Base-by-base conservation (phyloP, 192 early-diverging fungal genomes). In the Podila verticillata region DNA sequence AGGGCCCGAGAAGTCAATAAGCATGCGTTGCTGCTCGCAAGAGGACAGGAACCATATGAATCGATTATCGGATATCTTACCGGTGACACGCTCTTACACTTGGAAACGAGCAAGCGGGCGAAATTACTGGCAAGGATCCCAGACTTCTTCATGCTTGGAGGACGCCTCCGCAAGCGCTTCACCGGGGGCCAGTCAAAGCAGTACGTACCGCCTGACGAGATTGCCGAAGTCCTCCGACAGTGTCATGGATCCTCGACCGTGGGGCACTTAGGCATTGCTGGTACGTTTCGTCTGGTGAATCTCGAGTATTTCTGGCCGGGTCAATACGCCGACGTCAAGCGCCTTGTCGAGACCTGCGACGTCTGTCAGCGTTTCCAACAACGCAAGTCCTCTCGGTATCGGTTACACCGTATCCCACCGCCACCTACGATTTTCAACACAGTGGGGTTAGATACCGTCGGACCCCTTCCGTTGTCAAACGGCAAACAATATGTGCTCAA, bases 261-360 rank as follows among this genome's bases (percentile, higher is more conserved):
- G 1, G 22, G 57, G 1, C 57, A 57, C 24, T n/a, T 57, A 22
- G 64, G 64, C 10, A 19, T 66, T 5, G 5, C 13, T 12, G 66
- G 66, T 5, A 68, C 66, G 0, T 68, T 39, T 22, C 31, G 28
- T 28, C 15, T 32, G 54, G 54, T 44, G 1, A 48, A 13, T n/a
- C 4, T 59, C 0, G 22, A 8, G 9, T 68, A 68, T 36, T 68
- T 68, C 26, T 68, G 56, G 66, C 66, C 66, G 1, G 36, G 66
- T 26, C 66, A 68, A 7, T 68, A 44, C 19, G 10, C 24, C 2
- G 66, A 68, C 15, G 28, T 68, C 66, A 68, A 68, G 8, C 3
- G 31, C 7, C 4, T 39, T 0, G 36, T 68, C 2, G 39, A 36
- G n/a, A 24, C 56, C 5, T 68, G 66, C 35, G 66, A 68, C 7